phyloP scores from a whole-genome alignment of 2,329 filamentous ascomycete genomes.

The Alternaria viburni region DNA sequence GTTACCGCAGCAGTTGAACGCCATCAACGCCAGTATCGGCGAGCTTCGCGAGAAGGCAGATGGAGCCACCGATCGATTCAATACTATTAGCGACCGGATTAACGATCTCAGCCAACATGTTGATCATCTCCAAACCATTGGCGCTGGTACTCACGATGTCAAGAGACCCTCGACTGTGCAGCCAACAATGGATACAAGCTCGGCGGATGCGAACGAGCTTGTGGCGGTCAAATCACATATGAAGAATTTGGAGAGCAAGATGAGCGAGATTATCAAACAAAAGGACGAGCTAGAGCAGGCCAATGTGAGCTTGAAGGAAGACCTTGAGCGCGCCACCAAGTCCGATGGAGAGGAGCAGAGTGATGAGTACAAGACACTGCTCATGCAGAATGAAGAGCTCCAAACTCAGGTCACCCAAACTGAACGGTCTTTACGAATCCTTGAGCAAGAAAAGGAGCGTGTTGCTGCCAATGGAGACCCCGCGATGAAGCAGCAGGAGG shows the following conservation, averaged over 20 bases:
- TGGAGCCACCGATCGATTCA: not conserved
- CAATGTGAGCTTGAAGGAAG: not conserved
- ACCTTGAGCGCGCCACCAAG: not conserved
- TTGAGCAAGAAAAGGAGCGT: not conserved
- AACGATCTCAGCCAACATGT: not conserved
- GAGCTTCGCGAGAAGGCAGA: not conserved
- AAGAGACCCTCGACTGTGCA: not conserved
- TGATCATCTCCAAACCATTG: not conserved
- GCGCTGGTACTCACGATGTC: not conserved
- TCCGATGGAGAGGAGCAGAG: not conserved
- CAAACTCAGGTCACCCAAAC: not conserved
- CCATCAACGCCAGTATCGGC: not conserved
- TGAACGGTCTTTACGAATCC: not conserved
- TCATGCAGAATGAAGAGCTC: not conserved
- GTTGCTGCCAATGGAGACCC: not conserved
- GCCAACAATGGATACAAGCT: not conserved
- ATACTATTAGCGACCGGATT: not conserved
- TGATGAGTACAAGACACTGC: not conserved
- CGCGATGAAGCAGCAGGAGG: not conserved
- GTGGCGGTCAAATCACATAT: not conserved
- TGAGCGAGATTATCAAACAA: not conserved
- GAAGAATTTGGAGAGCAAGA: not conserved
- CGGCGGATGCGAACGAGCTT: not conserved
- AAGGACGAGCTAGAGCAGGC: not conserved
- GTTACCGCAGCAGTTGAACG: not conserved